These are phyloP conservation scores for Amanita thiersii DNA, from an alignment of 768 basidiomycete species.

Conservation along the genomic window DNA sequence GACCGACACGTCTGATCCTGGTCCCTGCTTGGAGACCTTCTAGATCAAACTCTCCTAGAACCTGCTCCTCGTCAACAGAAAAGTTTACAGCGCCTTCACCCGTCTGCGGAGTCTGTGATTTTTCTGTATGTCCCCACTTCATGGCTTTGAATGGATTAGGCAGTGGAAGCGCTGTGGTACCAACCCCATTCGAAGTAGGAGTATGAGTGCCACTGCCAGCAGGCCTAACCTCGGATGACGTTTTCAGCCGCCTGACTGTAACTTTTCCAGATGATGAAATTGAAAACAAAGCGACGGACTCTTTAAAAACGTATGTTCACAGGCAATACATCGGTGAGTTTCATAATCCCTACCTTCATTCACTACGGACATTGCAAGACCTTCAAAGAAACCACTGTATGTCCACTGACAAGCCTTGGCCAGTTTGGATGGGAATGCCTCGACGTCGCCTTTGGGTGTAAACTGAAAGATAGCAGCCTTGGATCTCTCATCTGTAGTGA, in stretches of 20 bases:
- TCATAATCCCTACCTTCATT: conserved; percentile 32
- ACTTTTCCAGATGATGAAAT: conserved; percentile 1
- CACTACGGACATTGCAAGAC: conserved; percentile 37
- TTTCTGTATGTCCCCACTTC: conserved; percentile 41
- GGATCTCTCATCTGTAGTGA: conserved; percentile 25
- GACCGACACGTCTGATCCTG: conserved; percentile 8
- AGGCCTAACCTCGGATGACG: conserved; percentile 8
- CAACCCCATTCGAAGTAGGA: conserved; percentile 20
- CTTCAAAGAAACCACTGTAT: conserved; percentile 37
- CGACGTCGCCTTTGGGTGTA: conserved; percentile 15
- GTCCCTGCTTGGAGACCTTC: conserved; percentile 19
- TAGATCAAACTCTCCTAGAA: conserved; percentile 24
- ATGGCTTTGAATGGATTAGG: conserved; percentile 59
- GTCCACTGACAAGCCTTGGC: conserved; percentile 47
- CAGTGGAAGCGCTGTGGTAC: conserved; percentile 31
- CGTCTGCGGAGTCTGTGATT: conserved; percentile 18
- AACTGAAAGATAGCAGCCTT: conserved; percentile 33
- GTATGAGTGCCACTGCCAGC: conserved; percentile 14
- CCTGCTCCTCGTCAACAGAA: conserved; percentile 21
- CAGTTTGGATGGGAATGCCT: conserved; percentile 28
- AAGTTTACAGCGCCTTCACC: conserved; percentile 2
- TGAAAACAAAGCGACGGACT: background rate
- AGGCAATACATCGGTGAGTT: background rate
- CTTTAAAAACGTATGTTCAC: conserved; percentile 7
- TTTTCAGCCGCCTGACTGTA: background rate